A percentile compares a stretch with the other conserved stretches of the same genome.
phyloP scores from a whole-genome alignment of 1,284 basidiomycete species.

The Microbotryum saponariae region DNA sequence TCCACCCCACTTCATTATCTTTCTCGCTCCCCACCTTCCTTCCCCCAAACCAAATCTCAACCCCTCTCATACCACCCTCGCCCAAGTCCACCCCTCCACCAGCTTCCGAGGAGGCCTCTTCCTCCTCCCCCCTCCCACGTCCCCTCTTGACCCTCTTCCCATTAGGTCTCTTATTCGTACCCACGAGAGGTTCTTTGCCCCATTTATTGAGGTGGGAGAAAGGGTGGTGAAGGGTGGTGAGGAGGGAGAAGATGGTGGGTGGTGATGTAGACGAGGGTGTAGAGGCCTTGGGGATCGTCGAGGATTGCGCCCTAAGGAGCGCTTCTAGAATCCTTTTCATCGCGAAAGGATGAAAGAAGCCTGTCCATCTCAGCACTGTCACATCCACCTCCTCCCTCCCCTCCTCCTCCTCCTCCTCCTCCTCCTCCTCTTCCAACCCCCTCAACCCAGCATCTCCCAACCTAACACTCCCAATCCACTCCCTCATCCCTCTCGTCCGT shows the following conservation, averaged over 20 bases:
- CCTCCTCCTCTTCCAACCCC: background rate
- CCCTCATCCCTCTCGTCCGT: constrained; percentile 7
- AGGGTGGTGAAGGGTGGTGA: constrained; percentile 15
- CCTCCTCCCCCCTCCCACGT: constrained; percentile 26
- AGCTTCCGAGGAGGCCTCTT: constrained; percentile 12
- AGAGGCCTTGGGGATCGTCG: background rate
- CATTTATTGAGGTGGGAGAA: constrained; percentile 18
- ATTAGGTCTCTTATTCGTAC: constrained; percentile 17
- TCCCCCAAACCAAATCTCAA: too few relatives aligned
- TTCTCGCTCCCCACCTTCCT: background rate
- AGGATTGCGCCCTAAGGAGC: too few relatives aligned
- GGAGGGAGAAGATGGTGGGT: background rate
- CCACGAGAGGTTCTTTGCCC: constrained; percentile 5
- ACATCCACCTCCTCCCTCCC: constrained; percentile 5
- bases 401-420: constrained; percentile 7
- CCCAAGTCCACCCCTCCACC: constrained; percentile 14
- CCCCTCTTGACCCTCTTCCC: constrained; percentile 28
- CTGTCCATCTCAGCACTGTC: constrained; percentile 1
- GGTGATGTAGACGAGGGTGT: background rate
- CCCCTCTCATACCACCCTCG: constrained; percentile 2
- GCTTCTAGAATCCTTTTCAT: background rate
- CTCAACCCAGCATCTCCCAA: constrained; percentile 6
- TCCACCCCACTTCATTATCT: constrained; percentile 2
- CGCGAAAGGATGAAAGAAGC: constrained; percentile 17
- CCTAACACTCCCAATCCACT: constrained; percentile 19